Conservation (phyloP, 163 green algal species). For the Picocystis sp. region DNA sequence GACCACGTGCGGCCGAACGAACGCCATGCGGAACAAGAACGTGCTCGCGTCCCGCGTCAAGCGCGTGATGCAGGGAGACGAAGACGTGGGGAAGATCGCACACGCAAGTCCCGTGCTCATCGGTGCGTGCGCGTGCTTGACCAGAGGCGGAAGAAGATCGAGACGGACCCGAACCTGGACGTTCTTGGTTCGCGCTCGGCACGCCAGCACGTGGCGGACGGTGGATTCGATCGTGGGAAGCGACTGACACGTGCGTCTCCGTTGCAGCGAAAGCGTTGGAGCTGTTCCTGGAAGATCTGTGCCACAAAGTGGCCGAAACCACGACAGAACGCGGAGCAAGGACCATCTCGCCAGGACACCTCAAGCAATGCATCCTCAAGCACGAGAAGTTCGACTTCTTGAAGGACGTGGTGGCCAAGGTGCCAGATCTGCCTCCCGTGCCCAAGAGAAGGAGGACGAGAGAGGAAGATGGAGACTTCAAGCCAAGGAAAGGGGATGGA, state of each 20-base stretch:
- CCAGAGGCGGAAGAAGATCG: no score
- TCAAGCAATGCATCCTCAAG: conserved; percentile 8
- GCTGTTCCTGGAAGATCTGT: conserved; percentile 24
- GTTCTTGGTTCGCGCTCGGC: no score
- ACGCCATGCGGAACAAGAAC: no score
- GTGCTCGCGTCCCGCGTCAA: conserved; percentile 18
- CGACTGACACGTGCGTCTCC: background rate
- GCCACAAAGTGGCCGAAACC: conserved; percentile 17
- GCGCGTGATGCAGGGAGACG: conserved; percentile 29
- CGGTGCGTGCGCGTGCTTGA: background rate
- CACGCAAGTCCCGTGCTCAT: conserved; percentile 22
- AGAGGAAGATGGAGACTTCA: no score
- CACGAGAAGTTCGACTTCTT: conserved; percentile 14
- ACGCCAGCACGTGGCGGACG: background rate
- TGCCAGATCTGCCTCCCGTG: conserved; percentile 1
- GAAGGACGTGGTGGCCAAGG: conserved; percentile 8
- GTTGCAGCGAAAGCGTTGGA: conserved; percentile 25
- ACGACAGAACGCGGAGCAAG: conserved; percentile 14
- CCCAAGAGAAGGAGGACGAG: no score
- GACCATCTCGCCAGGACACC: conserved; percentile 16
- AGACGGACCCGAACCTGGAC: no score
- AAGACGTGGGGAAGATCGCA: conserved; percentile 31
- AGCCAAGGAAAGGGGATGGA: no score
- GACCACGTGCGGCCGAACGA: no score
- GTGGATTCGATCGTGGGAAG: background rate